A percentile compares a stretch with the other conserved stretches of the same genome.
Conservation (phyloP, 129 eudicot genomes). For the Arctium minus region DNA sequence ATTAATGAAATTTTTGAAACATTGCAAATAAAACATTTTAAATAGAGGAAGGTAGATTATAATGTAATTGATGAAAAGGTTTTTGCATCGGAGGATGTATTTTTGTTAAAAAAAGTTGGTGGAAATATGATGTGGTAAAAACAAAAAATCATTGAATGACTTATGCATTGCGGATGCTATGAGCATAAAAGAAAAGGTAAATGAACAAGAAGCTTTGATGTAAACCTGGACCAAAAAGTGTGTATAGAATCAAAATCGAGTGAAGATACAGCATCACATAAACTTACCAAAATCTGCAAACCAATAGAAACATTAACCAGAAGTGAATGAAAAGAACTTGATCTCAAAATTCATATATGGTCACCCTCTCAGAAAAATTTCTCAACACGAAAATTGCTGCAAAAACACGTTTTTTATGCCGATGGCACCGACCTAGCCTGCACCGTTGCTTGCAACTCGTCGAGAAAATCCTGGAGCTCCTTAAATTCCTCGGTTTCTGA, state of each 20-base stretch:
- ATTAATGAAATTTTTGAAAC: no score
- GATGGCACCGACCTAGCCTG: constrained; percentile 26
- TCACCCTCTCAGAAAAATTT: no score
- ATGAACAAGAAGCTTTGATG: neutral
- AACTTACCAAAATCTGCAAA: neutral
- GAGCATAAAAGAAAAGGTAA: no score
- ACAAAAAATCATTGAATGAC: no score
- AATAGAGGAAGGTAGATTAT: no score
- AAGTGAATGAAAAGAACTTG: neutral
- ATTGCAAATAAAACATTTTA: no score
- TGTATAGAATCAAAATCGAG: neutral
- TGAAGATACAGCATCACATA: neutral
- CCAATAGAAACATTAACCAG: neutral
- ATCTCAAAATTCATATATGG: neutral
- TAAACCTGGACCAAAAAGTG: neutral
- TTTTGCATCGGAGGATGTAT: no score
- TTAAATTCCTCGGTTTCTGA: constrained; percentile 55
- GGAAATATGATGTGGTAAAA: no score
- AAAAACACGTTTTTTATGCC: neutral
- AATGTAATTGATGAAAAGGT: no score
- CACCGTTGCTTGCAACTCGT: constrained; percentile 43
- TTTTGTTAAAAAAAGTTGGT: no score
- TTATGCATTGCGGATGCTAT: no score
- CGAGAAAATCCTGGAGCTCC: constrained; percentile 54
- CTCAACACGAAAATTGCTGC: neutral